Evolutionary conservation across 1,139 yeast species (phyloP), one percentile per base, ranked within the genome.

Genomic region (Candida tetrigidarum): DNA sequence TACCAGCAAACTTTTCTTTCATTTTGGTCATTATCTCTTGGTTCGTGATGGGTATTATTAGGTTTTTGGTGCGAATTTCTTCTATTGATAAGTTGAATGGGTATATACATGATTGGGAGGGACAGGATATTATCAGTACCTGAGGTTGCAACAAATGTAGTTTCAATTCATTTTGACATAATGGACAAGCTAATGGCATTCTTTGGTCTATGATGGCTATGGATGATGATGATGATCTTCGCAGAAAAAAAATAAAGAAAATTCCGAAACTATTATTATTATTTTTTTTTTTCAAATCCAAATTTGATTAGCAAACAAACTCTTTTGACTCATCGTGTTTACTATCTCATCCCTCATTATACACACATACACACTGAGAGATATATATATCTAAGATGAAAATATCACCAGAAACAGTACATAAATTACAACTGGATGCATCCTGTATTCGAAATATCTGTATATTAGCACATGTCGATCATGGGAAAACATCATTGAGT

Each of bases 401-500:
- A 57, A 62, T 80, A 27, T 76, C 90, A 2, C 76, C 85, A 16
- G 86, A 84, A 35, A 82, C 84, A 29, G 76, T 90, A 26, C 74
- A 78, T 40, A 68, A 80, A 48, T 69, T 92, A 22, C 98, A 93
- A 64, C 74, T 73, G 52, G 79, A 84, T 51, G 84, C 96, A 1
- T 69, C 77, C 9, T 71, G 81, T 49, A 83, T 93, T 28, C 75
- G 99, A 48, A 95, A 95, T 64, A 90, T 95, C 38, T 95, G 99
- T 66, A 91, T 95, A 50, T 74, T 95, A 44, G 99, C 99, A 1
- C 99, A 95, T 67, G 99, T 95, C 26, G 99, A 95, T 63, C 99
- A 95, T 63, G 99, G 99, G 35, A 95, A 93, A 67, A 95, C 99
- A 0, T 89, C 98, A 2, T 72, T 95, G 37, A 87, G 97, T 43